Evolutionary conservation across 108 stramenopile species (phyloP), one percentile per base, ranked within the genome.

Genomic region (Cyclostephanos invisitatus): DNA sequence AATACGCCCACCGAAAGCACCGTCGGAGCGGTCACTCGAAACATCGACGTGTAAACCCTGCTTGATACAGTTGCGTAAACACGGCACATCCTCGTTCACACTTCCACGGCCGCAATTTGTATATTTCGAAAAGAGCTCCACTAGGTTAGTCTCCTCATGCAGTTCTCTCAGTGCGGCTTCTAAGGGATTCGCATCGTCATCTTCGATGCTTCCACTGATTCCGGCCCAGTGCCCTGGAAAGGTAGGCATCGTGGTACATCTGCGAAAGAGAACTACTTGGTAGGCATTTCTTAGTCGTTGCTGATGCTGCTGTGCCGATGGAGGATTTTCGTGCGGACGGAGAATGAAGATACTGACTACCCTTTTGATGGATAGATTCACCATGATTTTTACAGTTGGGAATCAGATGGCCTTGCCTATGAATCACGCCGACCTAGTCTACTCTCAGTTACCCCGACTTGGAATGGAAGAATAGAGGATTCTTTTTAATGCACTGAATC

Each of bases 191-290:
- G 20, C 74, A 64, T 86, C 85, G 8, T 65, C 58, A 11, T 66
- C 72, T 57, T 86, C 85, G 32, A 85, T 80, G 32, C 78, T 79
- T 3, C 85, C 85, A 12, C 64, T 67, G 27, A 80, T 71, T 21
- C 68, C 82, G 3, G 85, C 85, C 74, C 75, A 86, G 59, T 81
- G 79, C 15, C 35, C 32, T 1, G 82, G 70, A 56, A 77, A 86
- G 11, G 85, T 77, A 37, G 85, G 82, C 85, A 86, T 83, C 48
- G 82, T 77, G 42, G 63, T 51, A 32, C 79, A 77, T 66, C 76
- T 49, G 38, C 71, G 76, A 64, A 77, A 73, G 38, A 77, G 46
- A 22, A 64, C 76, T 9, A 77, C 64, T 2, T 54, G 66, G 17
- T 28, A 32, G 20, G 35, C 63, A 63, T 69, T 21, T 8, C 10